A percentile compares a stretch with the other conserved stretches of the same genome.
Conservation (phyloP, 2,329 filamentous ascomycete genomes). For the Clonostachys rhizophaga region DNA sequence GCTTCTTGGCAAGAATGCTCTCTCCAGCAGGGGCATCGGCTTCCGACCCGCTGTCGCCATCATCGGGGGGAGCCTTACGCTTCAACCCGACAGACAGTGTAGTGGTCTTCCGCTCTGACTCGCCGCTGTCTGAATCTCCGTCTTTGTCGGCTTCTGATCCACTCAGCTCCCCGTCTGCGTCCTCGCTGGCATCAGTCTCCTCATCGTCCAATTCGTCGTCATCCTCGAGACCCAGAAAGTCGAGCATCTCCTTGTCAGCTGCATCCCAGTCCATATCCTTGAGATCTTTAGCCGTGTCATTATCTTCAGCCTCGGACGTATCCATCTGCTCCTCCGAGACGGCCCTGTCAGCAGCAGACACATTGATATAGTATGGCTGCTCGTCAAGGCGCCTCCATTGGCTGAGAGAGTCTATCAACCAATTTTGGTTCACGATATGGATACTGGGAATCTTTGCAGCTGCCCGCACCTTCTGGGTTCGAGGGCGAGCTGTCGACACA, state of each 20-base stretch:
- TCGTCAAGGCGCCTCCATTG: constrained; percentile 82
- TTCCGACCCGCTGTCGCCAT: constrained; percentile 19
- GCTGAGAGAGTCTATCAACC: constrained; percentile 80
- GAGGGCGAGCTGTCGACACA: constrained; percentile 63
- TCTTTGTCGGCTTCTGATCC: constrained; percentile 3
- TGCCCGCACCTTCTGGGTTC: constrained; percentile 87
- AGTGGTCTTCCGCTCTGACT: constrained; percentile 10
- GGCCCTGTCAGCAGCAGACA: constrained; percentile 60
- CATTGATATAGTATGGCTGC: constrained; percentile 69
- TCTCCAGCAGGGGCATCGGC: constrained; percentile 12
- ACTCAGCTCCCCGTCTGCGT: constrained; percentile 9
- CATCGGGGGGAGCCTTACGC: constrained; percentile 16
- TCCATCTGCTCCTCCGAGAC: constrained; percentile 23
- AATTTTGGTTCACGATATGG: constrained; percentile 87
- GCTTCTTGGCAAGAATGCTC: constrained; percentile 44
- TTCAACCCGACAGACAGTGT: constrained; percentile 17
- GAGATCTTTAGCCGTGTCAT: constrained; percentile 33
- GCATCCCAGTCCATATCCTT: constrained; percentile 57
- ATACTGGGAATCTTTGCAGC: constrained; percentile 75
- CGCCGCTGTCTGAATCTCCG: constrained; percentile 18
- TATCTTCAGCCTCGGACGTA: constrained; percentile 22
- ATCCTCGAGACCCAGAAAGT: constrained; percentile 60
- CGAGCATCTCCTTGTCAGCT: constrained; percentile 68
- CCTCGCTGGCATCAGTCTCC: constrained; percentile 7
- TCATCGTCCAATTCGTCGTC: constrained; percentile 34